Conservation (phyloP, 2,329 filamentous ascomycete species). For the Trichophaea hybrida region DNA sequence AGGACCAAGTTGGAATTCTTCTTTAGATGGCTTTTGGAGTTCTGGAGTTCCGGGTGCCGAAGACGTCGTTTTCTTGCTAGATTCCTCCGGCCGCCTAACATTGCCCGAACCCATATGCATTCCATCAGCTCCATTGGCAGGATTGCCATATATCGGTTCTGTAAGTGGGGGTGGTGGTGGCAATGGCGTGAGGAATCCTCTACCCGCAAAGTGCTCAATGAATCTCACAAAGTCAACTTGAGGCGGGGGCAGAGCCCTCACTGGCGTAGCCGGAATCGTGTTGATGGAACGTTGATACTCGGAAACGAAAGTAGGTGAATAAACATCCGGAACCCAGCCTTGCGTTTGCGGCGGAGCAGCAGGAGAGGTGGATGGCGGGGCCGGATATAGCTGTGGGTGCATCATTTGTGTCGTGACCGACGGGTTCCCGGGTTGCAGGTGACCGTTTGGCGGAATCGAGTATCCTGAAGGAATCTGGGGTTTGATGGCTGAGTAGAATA, state of each 20-base stretch:
- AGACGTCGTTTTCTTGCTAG: neutral
- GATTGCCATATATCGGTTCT: neutral
- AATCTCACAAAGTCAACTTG: conserved; percentile 19
- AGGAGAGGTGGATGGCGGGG: neutral
- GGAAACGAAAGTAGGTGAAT: conserved; percentile 21
- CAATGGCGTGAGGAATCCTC: conserved; percentile 16
- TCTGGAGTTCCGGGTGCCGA: neutral
- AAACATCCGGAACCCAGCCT: conserved; percentile 22
- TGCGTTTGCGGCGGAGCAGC: conserved; percentile 8
- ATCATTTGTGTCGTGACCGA: too few relatives aligned
- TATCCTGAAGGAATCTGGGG: conserved; percentile 6
- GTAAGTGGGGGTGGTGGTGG: conserved; percentile 1
- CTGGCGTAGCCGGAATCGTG: conserved; percentile 16
- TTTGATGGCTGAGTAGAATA: too few relatives aligned
- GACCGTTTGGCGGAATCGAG: conserved; percentile 11
- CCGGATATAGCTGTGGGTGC: too few relatives aligned
- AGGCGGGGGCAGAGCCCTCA: conserved; percentile 16
- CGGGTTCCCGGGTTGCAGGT: conserved; percentile 7
- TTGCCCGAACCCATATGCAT: neutral
- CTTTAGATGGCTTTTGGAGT: neutral
- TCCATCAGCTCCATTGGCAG: neutral
- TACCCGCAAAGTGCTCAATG: conserved; percentile 23
- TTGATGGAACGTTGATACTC: conserved; percentile 22
- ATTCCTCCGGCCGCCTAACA: too few relatives aligned
- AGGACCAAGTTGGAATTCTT: conserved; percentile 10